Conservation (phyloP, 2,329 filamentous ascomycete species). For the Aspergillus oerlinghausenensis region DNA sequence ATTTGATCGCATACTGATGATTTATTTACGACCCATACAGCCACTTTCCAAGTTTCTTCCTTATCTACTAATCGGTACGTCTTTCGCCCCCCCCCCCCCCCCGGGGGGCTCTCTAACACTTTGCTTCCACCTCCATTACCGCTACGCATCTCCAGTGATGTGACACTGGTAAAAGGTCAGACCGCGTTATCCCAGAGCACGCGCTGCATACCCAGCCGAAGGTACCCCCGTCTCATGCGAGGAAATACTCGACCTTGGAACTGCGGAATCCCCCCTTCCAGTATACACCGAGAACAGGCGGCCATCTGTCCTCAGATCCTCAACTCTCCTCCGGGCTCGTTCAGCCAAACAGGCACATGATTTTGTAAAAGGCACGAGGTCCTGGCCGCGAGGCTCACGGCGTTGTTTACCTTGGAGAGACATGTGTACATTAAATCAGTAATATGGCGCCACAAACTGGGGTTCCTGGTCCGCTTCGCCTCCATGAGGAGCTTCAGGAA, state of each 20-base stretch:
- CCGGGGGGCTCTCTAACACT: not conserved
- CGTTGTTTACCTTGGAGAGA: conserved; percentile 21
- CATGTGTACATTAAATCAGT: conserved; percentile 22
- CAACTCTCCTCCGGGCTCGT: not conserved
- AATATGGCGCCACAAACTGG: conserved; percentile 30
- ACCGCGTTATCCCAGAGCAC: conserved; percentile 21
- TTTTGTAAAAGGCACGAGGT: conserved; percentile 23
- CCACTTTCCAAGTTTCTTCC: not conserved
- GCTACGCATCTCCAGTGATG: conserved; percentile 38
- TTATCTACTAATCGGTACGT: conserved; percentile 6
- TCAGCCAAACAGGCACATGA: conserved; percentile 20
- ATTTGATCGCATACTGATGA: not conserved
- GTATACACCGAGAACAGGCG: not conserved
- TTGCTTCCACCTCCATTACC: not conserved
- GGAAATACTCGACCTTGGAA: not conserved
- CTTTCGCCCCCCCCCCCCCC: not conserved
- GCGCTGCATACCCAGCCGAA: conserved; percentile 13
- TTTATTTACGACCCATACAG: not conserved
- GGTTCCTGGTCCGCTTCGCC: conserved; percentile 37
- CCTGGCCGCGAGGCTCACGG: conserved; percentile 20
- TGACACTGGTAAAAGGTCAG: conserved; percentile 45
- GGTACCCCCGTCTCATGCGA: conserved; percentile 14
- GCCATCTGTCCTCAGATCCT: not conserved
- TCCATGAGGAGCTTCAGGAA: conserved; percentile 39
- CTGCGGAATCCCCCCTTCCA: conserved; percentile 10